phyloP scores from a whole-genome alignment of 2,329 filamentous ascomycete species.

The Furcasterigmium sp. region DNA sequence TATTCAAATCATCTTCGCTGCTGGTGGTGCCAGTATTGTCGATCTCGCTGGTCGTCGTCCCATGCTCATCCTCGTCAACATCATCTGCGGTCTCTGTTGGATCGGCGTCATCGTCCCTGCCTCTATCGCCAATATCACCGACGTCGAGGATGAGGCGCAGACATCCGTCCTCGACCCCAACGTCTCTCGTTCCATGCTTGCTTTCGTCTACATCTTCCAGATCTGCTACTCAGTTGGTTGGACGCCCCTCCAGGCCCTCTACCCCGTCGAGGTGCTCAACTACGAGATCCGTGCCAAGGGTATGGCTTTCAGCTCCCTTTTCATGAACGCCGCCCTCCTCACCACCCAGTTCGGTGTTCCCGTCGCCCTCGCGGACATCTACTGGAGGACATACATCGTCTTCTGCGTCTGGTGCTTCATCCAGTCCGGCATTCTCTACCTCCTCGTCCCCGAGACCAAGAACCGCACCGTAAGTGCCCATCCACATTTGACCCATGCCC shows the following conservation, averaged over 20 bases:
- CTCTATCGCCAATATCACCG: conserved; percentile 25
- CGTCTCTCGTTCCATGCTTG: conserved; percentile 39
- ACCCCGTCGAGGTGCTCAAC: conserved; percentile 47
- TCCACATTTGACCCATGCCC: neutral
- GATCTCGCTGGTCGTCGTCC: conserved; percentile 46
- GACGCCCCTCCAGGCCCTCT: conserved; percentile 33
- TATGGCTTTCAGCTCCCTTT: conserved; percentile 37
- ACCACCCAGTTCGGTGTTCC: conserved; percentile 41
- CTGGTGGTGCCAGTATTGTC: conserved; percentile 40
- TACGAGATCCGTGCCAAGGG: conserved; percentile 52
- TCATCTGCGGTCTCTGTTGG: conserved; percentile 37
- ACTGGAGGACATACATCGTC: conserved; percentile 49
- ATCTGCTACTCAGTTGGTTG: conserved; percentile 41
- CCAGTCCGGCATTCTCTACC: conserved; percentile 36
- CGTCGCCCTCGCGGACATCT: conserved; percentile 42
- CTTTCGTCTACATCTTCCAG: conserved; percentile 46
- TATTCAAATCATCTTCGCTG: conserved; percentile 41
- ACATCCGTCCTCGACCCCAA: conserved; percentile 28
- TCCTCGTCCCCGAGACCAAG: conserved; percentile 46
- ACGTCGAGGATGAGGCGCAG: conserved; percentile 17
- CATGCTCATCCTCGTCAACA: conserved; percentile 40
- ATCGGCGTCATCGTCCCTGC: conserved; percentile 41
- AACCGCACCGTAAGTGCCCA: conserved; percentile 30
- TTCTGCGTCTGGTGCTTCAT: conserved; percentile 39
- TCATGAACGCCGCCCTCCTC: conserved; percentile 32